A percentile compares a stretch with the other conserved stretches of the same genome.
phyloP scores from a whole-genome alignment of 768 basidiomycete species.

The Tylopilus plumbeoviolaceoides region DNA sequence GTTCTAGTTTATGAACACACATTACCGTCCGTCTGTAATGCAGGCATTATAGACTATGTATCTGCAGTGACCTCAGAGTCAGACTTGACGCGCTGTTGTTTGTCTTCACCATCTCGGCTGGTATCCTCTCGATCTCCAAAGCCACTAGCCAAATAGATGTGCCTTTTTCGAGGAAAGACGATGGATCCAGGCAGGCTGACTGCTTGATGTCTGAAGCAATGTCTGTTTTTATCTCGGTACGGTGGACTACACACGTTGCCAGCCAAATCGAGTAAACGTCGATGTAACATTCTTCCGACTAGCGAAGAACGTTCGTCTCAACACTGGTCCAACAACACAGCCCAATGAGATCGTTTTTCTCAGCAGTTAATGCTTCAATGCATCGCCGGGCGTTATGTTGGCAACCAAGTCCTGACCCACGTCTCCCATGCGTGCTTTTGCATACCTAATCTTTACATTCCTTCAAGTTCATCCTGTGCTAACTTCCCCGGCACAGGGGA shows the following conservation, averaged over 20 bases:
- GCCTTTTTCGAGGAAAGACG: background rate
- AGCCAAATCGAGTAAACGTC: constrained; percentile 21
- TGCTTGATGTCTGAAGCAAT: background rate
- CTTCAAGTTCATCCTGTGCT: constrained; percentile 10
- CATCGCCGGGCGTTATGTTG: background rate
- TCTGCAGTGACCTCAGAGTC: background rate
- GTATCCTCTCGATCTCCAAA: background rate
- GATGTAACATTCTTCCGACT: background rate
- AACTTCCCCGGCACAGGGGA: constrained; percentile 28
- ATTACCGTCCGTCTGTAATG: background rate
- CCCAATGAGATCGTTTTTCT: constrained; percentile 13
- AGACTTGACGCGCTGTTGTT: background rate
- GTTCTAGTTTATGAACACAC: background rate
- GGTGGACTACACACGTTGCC: constrained; percentile 18
- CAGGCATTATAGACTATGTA: background rate
- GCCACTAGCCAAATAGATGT: background rate
- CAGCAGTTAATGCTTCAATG: background rate
- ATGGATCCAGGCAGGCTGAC: background rate
- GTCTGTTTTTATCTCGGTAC: background rate
- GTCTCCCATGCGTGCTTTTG: constrained; percentile 14
- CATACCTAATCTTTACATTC: constrained; percentile 7
- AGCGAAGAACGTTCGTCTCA: constrained; percentile 29
- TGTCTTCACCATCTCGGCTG: background rate
- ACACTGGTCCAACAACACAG: constrained; percentile 15
- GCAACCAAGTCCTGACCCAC: background rate